Base-by-base conservation (phyloP, 2,329 filamentous ascomycete species). In the Penicillium concentricum region DNA sequence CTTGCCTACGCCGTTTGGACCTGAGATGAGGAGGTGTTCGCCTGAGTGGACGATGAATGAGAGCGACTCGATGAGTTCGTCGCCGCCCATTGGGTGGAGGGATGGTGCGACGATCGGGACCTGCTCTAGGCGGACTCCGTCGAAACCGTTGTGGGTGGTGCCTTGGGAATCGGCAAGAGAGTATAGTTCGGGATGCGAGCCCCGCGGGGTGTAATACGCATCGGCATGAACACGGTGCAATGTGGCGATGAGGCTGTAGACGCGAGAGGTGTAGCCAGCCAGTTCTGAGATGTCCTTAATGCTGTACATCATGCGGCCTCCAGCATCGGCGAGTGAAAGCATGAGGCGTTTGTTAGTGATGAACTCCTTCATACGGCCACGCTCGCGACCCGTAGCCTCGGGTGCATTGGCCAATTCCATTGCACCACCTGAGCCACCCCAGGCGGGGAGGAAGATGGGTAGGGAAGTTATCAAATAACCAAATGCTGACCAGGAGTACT, bases 331-430 rank as follows among this genome's bases (percentile, higher is more conserved):
- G 37, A 99, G 84, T 16, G 93, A 97, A 32, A 99, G 84, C 94
- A 99, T 97, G 38, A 99, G 87, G 5, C 94, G 87, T 76, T 99
- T 97, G 78, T 99, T 99, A 13, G 94, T 99, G 76, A 99, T 97
- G 76, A 99, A 99, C 34, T 96, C 91, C 78, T 95, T 94, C 91
- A 97, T 99, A 39, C 95, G 90, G 55, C 88, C 87, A 45, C 90
- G 85, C 73, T 96, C 91, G 28, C 89, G 84, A 38, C 70, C 67
- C 20, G 69, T 63, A 5, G 64, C 62, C 37, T 73, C 69, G 4
- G 70, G 62, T 28, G 66, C 63, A 59, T 72, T 68, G 2, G 82
- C 75, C 66, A 90, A 79, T 74, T 96, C 90, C 52, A 87, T 78
- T 16, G 83, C 82, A 38, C 89, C 90, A 44, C 88, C 91, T 34